Evolutionary conservation across 441 rosid species (phyloP), one percentile per base, ranked within the genome.

Genomic region (Geranium incanum): DNA sequence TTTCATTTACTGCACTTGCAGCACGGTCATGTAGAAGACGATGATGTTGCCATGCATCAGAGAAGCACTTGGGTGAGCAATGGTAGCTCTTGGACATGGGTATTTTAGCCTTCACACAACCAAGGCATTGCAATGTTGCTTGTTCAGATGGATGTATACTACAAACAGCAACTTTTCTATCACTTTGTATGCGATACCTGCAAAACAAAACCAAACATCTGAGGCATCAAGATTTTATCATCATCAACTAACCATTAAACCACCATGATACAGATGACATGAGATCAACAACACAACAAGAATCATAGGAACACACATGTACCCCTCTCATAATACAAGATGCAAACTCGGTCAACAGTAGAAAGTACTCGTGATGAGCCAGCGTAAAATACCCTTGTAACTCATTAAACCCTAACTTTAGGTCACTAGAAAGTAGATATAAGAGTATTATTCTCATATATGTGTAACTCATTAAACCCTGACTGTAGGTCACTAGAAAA

Each of bases 171-270:
- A 91, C 95, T 87, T 95, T 91, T 84, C 74, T 89, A 82, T 93
- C 98, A 74, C 95, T 93, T 77, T 95, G 96, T 79, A 93, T 87
- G 70, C 98, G 88, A 67, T 82, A 95, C 99, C 99, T 95, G 82
- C 80, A 82, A 77, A 76, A 70, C 67, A 39, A 12, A 11, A 63
- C 68, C 8, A 62, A 66, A 3, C 45, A 70, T 18, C 67, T 65
- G 18, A 37, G 19, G 68, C 8, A 62, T 11, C 48, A 16, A 45
- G 60, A 12, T 1, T 64, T 39, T 60, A 5, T 64, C 41, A 11
- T 69, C 45, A 21, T 63, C 6, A 38, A 48, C 36, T 9, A 57
- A 59, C 5, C 12, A 57, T n/a, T 36, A 66, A 77, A 39, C 5
- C 36, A 57, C 43, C 68, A 65, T 7, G 41, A 65, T 65, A 65